A percentile compares a stretch with the other conserved stretches of the same genome.
These are phyloP conservation scores for Mycocentrospora acerina DNA, from an alignment of 2,329 filamentous ascomycete genomes.

Conservation along the genomic window DNA sequence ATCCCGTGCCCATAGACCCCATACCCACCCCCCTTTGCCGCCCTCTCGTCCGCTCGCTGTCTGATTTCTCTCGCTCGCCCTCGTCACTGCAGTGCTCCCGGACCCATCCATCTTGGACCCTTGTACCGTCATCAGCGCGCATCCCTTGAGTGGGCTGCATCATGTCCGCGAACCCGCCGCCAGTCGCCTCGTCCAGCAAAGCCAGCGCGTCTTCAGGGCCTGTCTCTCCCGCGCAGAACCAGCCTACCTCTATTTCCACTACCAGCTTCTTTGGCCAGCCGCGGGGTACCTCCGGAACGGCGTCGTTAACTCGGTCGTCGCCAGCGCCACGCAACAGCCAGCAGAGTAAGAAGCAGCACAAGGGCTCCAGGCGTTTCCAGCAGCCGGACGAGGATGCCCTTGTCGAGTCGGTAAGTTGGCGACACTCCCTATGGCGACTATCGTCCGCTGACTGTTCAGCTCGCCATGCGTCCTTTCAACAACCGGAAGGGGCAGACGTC, in stretches of 20 bases:
- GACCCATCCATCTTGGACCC: slow-evolving; percentile 7
- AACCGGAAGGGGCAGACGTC: slow-evolving; percentile 89
- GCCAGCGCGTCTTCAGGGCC: slow-evolving; percentile 39
- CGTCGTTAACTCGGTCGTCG: slow-evolving; percentile 39
- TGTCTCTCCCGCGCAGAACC: slow-evolving; percentile 47
- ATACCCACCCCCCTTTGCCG: background rate
- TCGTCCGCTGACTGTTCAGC: slow-evolving; percentile 42
- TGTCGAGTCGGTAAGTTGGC: slow-evolving; percentile 69
- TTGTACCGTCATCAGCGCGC: slow-evolving; percentile 22
- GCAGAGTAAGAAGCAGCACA: slow-evolving; percentile 76
- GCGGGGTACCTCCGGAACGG: slow-evolving; percentile 44
- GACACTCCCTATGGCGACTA: background rate
- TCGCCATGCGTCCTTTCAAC: slow-evolving; percentile 63
- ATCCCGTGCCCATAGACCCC: background rate
- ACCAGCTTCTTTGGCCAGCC: slow-evolving; percentile 48
- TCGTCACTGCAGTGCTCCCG: background rate
- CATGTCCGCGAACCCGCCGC: slow-evolving; percentile 50
- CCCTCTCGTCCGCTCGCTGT: slow-evolving; percentile 1
- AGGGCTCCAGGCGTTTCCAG: slow-evolving; percentile 72
- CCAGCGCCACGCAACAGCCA: slow-evolving; percentile 72
- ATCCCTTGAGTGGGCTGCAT: slow-evolving; percentile 30
- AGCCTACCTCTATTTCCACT: slow-evolving; percentile 45
- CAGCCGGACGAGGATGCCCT: slow-evolving; percentile 82
- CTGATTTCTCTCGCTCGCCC: slow-evolving; percentile 7
- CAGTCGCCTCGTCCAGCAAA: slow-evolving; percentile 46